Base-by-base conservation (phyloP, 768 basidiomycete species). In the Tephrocybe sp. region DNA sequence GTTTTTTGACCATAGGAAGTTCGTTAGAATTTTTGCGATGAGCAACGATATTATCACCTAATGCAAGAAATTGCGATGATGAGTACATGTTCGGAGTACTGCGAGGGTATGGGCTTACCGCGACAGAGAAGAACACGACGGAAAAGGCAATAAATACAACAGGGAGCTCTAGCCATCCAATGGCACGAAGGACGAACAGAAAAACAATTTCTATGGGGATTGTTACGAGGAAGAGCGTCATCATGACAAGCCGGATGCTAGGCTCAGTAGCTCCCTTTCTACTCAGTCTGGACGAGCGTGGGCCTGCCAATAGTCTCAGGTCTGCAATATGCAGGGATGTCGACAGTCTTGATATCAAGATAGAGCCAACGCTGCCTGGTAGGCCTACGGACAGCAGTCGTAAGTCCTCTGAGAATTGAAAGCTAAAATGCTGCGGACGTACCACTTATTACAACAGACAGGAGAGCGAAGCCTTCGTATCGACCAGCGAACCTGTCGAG, bases 371-470 rank as follows among this genome's bases (percentile, higher is more conserved):
- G 36, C 87, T 85, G 9, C 95, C 96, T 0, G 93, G 90, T 12
- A 99, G 69, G 44, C 91, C 90, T 86, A 57, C 1, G 17, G 15
- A 37, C 44, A 26, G 25, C n/a, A 6, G 45, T 5, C 11, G 15
- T 44, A 25, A 42, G 32, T 42, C 21, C 32, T 33, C 28, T 11
- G 28, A 32, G 15, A 24, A 20, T 23, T 34, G 34, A 14, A 4
- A 44, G 6, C 52, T 24, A 11, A 40, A 28, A 47, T 30, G 21
- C 20, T 21, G 49, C 17, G 15, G 4, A 68, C 80, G 44, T 61
- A 85, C 93, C 93, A 25, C 90, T 90, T 54, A 97, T 89, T 2
- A 93, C 90, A 11, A 95, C 81, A 1, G 90, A 88, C 12, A 99
- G 75, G 0, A 98, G 69, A 0, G 90, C 93, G 62, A 90, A 98